Evolutionary conservation across 768 basidiomycete species (phyloP).

Genomic region (Ramaria rubella): DNA sequence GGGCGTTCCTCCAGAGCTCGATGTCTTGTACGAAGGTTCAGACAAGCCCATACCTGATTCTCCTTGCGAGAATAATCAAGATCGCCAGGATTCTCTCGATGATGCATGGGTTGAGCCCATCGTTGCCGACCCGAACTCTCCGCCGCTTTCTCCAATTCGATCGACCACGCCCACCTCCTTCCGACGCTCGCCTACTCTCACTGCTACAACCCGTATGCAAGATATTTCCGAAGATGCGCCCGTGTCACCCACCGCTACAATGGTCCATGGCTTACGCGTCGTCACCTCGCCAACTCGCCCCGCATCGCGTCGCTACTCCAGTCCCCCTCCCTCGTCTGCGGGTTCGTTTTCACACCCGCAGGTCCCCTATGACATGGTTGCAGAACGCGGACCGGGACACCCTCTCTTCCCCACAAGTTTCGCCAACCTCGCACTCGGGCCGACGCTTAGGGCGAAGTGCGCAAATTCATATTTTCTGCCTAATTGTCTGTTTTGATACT

Average conservation of each 20-base stretch:
- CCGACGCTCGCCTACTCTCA: slow-evolving; percentile 1
- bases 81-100: neutral
- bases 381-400: slow-evolving; percentile 62
- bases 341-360: slow-evolving; percentile 12
- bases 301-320: neutral
- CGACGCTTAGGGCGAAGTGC: slow-evolving; percentile 55
- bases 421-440: slow-evolving; percentile 55
- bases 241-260: neutral
- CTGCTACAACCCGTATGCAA: neutral
- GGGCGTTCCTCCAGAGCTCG: slow-evolving; percentile 78
- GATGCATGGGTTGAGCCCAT: slow-evolving; percentile 11
- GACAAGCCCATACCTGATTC: slow-evolving; percentile 33
- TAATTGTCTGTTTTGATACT: neutral
- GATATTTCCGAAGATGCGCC: slow-evolving; percentile 9
- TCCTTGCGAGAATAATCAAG: neutral
- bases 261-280: slow-evolving; percentile 8
- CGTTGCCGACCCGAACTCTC: neutral
- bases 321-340: neutral
- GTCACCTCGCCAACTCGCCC: neutral
- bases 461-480: slow-evolving; percentile 16
- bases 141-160: neutral
- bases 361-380: slow-evolving; percentile 41
- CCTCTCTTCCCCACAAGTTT: slow-evolving; percentile 83
- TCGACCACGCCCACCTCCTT: neutral
- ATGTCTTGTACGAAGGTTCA: slow-evolving; percentile 36